Percentiles rank a stretch among this genome's conserved stretches.
Conservation (phyloP, 345 rosid genomes). For the Acer saccharum region DNA sequence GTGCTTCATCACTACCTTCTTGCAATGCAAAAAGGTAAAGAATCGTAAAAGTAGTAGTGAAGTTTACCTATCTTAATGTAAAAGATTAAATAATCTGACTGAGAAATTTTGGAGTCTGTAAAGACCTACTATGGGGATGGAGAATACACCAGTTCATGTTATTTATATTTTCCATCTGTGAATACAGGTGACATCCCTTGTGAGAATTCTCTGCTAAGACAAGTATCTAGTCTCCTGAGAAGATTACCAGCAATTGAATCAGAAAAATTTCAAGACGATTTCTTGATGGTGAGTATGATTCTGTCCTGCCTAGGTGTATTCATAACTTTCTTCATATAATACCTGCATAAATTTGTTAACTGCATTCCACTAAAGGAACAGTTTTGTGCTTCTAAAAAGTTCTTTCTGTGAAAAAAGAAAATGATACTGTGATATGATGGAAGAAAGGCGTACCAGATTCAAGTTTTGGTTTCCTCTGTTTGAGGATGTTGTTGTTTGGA, state of each 20-base stretch:
- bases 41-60: not conserved
- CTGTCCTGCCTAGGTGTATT: not conserved
- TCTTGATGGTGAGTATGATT: constrained; percentile 74
- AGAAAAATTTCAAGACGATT: constrained; percentile 88
- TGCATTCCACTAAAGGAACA: too few relatives aligned
- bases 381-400: too few relatives aligned
- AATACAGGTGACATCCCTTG: constrained; percentile 84
- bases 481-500: too few relatives aligned
- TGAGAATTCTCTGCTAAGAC: constrained; percentile 91
- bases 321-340: not conserved
- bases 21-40: constrained; percentile 87
- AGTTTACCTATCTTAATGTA: not conserved
- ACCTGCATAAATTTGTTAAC: too few relatives aligned
- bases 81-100: not conserved
- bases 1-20: constrained; percentile 90
- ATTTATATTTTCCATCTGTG: constrained; percentile 18
- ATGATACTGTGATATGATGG: too few relatives aligned
- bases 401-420: too few relatives aligned
- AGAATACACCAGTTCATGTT: not conserved
- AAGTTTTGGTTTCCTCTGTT: too few relatives aligned
- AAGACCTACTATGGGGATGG: not conserved
- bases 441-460: too few relatives aligned
- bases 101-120: not conserved
- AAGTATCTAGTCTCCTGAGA: constrained; percentile 88
- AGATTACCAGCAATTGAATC: constrained; percentile 96